These are phyloP conservation scores for Colletotrichum cuscutae DNA, from an alignment of 2,329 filamentous ascomycete species.

Conservation along the genomic window DNA sequence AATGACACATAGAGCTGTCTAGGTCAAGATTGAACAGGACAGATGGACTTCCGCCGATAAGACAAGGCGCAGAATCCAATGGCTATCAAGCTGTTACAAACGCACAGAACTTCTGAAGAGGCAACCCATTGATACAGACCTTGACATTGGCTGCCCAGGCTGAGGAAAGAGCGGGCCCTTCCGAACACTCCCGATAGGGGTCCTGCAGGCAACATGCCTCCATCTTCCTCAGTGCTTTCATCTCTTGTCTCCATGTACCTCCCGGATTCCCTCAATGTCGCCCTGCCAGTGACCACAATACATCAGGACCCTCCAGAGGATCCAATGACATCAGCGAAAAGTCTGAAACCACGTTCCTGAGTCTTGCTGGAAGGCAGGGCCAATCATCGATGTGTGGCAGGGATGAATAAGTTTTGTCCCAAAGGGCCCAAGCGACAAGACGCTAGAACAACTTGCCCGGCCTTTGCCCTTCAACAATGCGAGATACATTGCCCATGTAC, in stretches of 20 bases:
- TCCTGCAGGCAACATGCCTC: slow-evolving; percentile 34
- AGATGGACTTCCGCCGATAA: slow-evolving; percentile 5
- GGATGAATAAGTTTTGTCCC: not conserved
- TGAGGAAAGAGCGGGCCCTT: slow-evolving; percentile 28
- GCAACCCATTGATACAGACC: not conserved
- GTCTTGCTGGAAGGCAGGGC: slow-evolving; percentile 7
- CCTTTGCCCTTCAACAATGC: slow-evolving; percentile 5
- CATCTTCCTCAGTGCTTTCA: slow-evolving; percentile 2
- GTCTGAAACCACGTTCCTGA: slow-evolving; percentile 35
- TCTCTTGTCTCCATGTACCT: not conserved
- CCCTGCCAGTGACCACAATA: not conserved
- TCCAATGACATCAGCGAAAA: slow-evolving; percentile 32
- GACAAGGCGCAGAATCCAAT: not conserved
- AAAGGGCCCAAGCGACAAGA: slow-evolving; percentile 4
- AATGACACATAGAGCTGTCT: not conserved
- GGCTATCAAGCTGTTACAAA: slow-evolving; percentile 16
- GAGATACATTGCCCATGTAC: not conserved
- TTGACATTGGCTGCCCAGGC: slow-evolving; percentile 1
- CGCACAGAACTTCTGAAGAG: slow-evolving; percentile 3
- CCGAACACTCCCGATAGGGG: slow-evolving; percentile 34
- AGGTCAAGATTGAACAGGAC: not conserved
- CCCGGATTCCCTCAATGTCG: not conserved
- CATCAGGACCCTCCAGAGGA: slow-evolving; percentile 30
- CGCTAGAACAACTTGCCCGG: slow-evolving; percentile 32
- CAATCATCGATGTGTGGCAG: slow-evolving; percentile 24